These are phyloP conservation scores for Erysiphe pulchra DNA, from an alignment of 2,329 filamentous ascomycete species.

Conservation along the genomic window DNA sequence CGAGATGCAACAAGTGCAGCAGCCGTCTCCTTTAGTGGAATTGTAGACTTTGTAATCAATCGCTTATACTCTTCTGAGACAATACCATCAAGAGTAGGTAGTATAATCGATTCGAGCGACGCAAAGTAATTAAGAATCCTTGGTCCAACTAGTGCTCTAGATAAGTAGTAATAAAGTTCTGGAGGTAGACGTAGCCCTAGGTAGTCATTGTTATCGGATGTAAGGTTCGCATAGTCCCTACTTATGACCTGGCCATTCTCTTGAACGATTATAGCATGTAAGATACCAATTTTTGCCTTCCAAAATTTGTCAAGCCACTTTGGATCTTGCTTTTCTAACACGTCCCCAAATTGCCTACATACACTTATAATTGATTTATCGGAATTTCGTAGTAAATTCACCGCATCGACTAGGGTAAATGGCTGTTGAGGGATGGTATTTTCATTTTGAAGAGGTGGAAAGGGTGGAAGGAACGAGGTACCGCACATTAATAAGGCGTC, in stretches of 20 bases:
- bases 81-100: constrained; percentile 67
- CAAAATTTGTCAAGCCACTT: constrained; percentile 71
- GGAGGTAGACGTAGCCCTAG: constrained; percentile 73
- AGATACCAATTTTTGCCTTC: constrained; percentile 60
- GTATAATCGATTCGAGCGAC: constrained; percentile 49
- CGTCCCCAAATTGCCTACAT: constrained; percentile 57
- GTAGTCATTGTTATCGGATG: constrained; percentile 68
- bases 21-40: constrained; percentile 48
- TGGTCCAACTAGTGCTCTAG: constrained; percentile 54
- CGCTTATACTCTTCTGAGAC: constrained; percentile 57
- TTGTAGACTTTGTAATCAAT: constrained; percentile 49
- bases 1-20: constrained; percentile 55
- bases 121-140: constrained; percentile 63
- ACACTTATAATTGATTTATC: constrained; percentile 45
- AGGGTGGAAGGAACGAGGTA: constrained; percentile 51
- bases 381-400: constrained; percentile 49
- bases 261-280: constrained; percentile 59
- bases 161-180: constrained; percentile 77
- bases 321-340: constrained; percentile 41
- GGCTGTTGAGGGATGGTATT: constrained; percentile 25
- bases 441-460: constrained; percentile 46
- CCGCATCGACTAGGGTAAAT: constrained; percentile 42
- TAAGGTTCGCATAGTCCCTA: constrained; percentile 45
- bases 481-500: constrained; percentile 68
- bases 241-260: constrained; percentile 42